These are phyloP conservation scores for Immersiella caudata DNA, from an alignment of 495 filamentous ascomycete species.

Conservation along the genomic window DNA sequence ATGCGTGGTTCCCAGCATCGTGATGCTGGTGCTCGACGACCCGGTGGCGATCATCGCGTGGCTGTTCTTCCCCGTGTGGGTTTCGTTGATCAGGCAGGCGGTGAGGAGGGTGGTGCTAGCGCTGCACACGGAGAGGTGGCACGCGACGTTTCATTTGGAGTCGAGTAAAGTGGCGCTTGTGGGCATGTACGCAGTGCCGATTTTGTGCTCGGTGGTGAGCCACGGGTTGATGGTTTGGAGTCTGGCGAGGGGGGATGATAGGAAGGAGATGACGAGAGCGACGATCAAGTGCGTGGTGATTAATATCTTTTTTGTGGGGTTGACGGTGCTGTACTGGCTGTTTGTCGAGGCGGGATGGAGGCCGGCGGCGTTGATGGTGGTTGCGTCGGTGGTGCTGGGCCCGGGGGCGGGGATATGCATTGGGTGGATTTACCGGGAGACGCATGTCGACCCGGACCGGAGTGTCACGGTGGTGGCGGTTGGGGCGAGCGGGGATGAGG, in stretches of 20 bases:
- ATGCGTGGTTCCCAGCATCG: conserved; percentile 40
- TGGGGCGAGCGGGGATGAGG: conserved; percentile 24
- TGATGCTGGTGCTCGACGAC: conserved; percentile 78
- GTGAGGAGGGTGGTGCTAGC: conserved; percentile 27
- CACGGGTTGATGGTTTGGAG: conserved; percentile 38
- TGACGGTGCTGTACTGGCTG: conserved; percentile 48
- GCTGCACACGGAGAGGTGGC: conserved; percentile 20
- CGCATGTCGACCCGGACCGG: conserved; percentile 32
- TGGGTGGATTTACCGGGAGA: conserved; percentile 43
- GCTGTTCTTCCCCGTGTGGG: conserved; percentile 48
- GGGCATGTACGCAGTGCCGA: conserved; percentile 41
- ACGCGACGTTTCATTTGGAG: conserved; percentile 38
- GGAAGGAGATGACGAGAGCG: conserved; percentile 44
- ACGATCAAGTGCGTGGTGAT: conserved; percentile 41
- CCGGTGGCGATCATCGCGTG: conserved; percentile 65
- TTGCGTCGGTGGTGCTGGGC: conserved; percentile 34
- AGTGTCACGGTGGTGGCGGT: conserved; percentile 39
- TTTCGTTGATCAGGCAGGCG: conserved; percentile 36
- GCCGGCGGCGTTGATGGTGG: conserved; percentile 34
- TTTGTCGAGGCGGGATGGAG: conserved; percentile 42
- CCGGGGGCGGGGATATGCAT: conserved; percentile 45
- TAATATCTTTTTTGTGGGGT: conserved; percentile 37
- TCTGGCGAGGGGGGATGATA: conserved; percentile 38
- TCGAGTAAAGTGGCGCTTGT: conserved; percentile 30
- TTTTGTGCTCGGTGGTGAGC: conserved; percentile 36